Base-by-base conservation (phyloP, 2,329 filamentous ascomycete species). In the Colletotrichum sp. region DNA sequence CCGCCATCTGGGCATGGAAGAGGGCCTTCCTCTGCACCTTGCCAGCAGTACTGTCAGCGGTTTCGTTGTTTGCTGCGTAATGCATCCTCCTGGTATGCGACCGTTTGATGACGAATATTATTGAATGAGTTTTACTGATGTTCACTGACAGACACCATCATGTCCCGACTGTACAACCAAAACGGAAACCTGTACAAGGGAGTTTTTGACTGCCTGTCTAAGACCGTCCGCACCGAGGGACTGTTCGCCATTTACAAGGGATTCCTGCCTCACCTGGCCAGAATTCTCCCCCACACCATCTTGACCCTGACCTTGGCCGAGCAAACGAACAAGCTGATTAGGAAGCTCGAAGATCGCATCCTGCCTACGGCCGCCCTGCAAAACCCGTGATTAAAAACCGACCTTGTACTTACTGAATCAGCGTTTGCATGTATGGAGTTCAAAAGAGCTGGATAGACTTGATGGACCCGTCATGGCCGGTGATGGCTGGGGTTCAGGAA, bases 121-220 rank as follows among this genome's bases (percentile, higher is more conserved):
- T 34, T 28, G 36, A 71, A 34, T 70, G 21, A 24, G 44, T 59
- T 52, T 49, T 34, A 24, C 18, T 68, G 80, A 76, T 16, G 69
- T 13, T 55, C 15, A 44, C 63, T 72, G 63, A 15, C 77, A 91
- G 97, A 99, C 85, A 99, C 97, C 7, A 95, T 99, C 86, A 99
- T 99, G 97, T 97, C 95, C 77, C 94, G 97, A 78, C 93, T 99
- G 89, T 99, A 99, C 89, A 99, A 99, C 88, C 97, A 99, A 85
- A 98, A 96, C 77, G 97, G 97, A 69, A 98, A 98, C 83, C 90
- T 99, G n/a, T 99, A 99, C 89, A 93, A 91, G 80, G 95, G 96
- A 75, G 95, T 98, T 6, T 95, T 98, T 78, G 97, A 99, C 86
- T 99, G 97, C 84, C 86, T 99, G 76, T 92, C 91, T 83, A 96